A percentile compares a stretch with the other conserved stretches of the same genome.
Conservation (phyloP, 192 early-diverging fungal species). For the Rhizophlyctis rosea region DNA sequence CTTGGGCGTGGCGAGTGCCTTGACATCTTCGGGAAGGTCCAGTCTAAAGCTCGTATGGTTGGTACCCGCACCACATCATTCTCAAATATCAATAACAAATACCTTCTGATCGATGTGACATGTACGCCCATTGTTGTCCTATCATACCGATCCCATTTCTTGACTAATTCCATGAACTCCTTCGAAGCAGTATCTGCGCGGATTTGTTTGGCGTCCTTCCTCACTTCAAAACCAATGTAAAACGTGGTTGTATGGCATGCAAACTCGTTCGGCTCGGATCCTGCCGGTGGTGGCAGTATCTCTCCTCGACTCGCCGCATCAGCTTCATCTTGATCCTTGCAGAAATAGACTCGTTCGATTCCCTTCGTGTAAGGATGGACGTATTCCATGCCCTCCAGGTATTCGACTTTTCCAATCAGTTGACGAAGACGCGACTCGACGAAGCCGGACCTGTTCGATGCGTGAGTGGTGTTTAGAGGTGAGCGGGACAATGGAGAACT, state of each 20-base stretch:
- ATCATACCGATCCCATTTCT: slow-evolving; percentile 76
- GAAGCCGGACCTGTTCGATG: slow-evolving; percentile 67
- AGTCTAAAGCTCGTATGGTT: too few species aligned
- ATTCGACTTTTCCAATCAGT: slow-evolving; percentile 80
- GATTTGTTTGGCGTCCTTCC: slow-evolving; percentile 66
- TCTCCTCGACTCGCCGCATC: slow-evolving; percentile 7
- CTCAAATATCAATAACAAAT: slow-evolving; percentile 6
- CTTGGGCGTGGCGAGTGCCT: background rate
- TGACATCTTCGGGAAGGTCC: background rate
- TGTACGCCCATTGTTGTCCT: slow-evolving; percentile 62
- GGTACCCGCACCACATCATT: too few species aligned
- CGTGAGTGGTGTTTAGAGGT: background rate
- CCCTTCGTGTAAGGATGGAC: slow-evolving; percentile 91
- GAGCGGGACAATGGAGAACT: background rate
- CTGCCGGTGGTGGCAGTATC: slow-evolving; percentile 33
- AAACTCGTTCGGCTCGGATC: slow-evolving; percentile 40
- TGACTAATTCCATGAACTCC: slow-evolving; percentile 82
- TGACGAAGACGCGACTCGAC: slow-evolving; percentile 90
- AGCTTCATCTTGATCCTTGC: slow-evolving; percentile 48
- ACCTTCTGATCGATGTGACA: slow-evolving; percentile 53
- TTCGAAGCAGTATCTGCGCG: slow-evolving; percentile 75
- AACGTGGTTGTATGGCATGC: slow-evolving; percentile 83
- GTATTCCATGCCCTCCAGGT: slow-evolving; percentile 62
- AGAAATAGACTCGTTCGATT: slow-evolving; percentile 62
- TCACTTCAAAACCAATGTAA: slow-evolving; percentile 75